phyloP scores from a whole-genome alignment of 164 flowering plant genomes.

The Stephania yunnanensis region DNA sequence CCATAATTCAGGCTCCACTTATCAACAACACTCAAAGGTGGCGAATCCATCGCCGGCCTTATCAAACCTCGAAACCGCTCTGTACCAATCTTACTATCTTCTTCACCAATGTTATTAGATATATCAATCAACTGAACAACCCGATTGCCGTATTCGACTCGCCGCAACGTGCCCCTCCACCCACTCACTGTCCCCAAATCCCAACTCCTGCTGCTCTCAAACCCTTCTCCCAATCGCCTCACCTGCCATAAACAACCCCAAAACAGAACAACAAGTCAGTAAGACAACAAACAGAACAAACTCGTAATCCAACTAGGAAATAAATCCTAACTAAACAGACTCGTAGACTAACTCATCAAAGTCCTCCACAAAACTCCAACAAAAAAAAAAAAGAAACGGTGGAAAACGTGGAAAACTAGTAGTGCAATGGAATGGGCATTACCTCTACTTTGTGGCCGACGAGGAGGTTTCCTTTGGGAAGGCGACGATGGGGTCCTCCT shows the following conservation, averaged over 20 bases:
- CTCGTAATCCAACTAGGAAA: too few relatives aligned
- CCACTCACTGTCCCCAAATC: conserved; percentile 10
- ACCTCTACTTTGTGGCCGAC: conserved; percentile 21
- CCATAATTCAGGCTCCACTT: conserved; percentile 39
- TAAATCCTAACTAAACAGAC: too few relatives aligned
- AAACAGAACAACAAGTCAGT: not conserved
- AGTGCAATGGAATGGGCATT: not conserved
- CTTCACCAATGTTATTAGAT: not conserved
- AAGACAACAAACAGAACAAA: too few relatives aligned
- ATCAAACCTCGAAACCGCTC: conserved; percentile 13
- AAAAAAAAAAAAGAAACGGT: too few relatives aligned
- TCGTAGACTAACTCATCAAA: too few relatives aligned
- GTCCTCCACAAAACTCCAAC: not conserved
- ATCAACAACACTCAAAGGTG: not conserved
- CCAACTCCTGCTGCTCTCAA: conserved; percentile 25
- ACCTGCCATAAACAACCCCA: not conserved
- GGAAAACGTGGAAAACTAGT: not conserved
- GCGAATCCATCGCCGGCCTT: conserved; percentile 14
- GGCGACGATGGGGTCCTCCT: not conserved
- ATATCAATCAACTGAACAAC: conserved; percentile 7
- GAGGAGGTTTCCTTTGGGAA: conserved; percentile 7
- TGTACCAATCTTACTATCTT: not conserved
- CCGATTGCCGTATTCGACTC: conserved; percentile 13
- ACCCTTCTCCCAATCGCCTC: not conserved
- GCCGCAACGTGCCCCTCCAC: not conserved